A percentile compares a stretch with the other conserved stretches of the same genome.
These are phyloP conservation scores for Wickerhamiella parazyma DNA, from an alignment of 805 yeast genomes.

Conservation along the genomic window DNA sequence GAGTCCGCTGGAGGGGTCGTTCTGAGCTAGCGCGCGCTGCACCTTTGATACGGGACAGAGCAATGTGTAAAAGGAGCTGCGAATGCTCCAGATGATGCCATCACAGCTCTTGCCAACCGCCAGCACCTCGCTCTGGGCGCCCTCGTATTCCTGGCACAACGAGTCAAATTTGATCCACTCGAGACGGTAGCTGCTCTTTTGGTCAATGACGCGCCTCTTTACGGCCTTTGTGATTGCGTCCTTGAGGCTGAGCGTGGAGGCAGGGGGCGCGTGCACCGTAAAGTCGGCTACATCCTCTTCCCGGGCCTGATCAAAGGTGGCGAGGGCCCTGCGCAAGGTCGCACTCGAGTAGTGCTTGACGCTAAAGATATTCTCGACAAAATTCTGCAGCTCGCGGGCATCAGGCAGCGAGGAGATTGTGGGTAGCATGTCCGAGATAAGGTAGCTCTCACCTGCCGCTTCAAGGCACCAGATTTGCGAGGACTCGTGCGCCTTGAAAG, in stretches of 20 bases:
- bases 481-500: constrained; percentile 13
- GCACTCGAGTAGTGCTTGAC: constrained; percentile 4
- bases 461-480: constrained; percentile 2
- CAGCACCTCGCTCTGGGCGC: constrained; percentile 46
- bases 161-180: constrained; percentile 61
- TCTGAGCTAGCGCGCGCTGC: background rate
- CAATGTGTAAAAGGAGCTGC: constrained; percentile 7
- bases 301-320: background rate
- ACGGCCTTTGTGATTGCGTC: constrained; percentile 1
- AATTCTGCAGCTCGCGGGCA: constrained; percentile 7
- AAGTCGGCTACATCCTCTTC: constrained; percentile 4
- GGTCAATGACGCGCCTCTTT: background rate
- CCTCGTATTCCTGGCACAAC: constrained; percentile 57
- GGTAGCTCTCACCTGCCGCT: background rate
- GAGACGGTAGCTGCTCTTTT: constrained; percentile 28
- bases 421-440: constrained; percentile 1
- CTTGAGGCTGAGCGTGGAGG: constrained; percentile 1
- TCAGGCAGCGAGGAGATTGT: constrained; percentile 9
- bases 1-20: background rate
- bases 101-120: constrained; percentile 26
- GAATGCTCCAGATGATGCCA: constrained; percentile 12
- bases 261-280: constrained; percentile 4
- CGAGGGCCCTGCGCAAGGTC: constrained; percentile 8
- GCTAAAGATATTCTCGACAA: constrained; percentile 8
- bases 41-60: constrained; percentile 2